phyloP scores from a whole-genome alignment of 495 filamentous ascomycete genomes.

The Hypoxylon cercidicola region DNA sequence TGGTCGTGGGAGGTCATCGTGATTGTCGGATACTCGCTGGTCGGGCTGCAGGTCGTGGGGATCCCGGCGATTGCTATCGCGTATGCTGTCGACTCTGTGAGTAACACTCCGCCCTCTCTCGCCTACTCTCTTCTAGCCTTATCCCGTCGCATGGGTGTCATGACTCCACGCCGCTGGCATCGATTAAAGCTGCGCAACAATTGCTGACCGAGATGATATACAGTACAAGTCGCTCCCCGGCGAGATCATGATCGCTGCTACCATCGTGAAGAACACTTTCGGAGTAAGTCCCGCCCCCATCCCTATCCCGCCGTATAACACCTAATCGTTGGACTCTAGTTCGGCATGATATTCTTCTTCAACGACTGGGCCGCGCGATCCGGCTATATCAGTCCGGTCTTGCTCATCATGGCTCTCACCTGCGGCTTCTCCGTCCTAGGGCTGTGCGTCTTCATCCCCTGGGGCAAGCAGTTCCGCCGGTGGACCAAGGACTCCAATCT shows the following conservation, averaged over 20 bases:
- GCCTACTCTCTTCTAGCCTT: background rate
- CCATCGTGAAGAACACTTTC: slow-evolving; percentile 67
- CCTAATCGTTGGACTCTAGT: slow-evolving; percentile 28
- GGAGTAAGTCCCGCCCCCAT: slow-evolving; percentile 42
- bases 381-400: slow-evolving; percentile 41
- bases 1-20: slow-evolving; percentile 67
- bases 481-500: slow-evolving; percentile 43
- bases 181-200: background rate
- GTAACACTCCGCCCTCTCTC: slow-evolving; percentile 44
- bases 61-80: slow-evolving; percentile 59
- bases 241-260: slow-evolving; percentile 67
- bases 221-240: slow-evolving; percentile 68
- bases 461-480: slow-evolving; percentile 42
- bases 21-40: slow-evolving; percentile 63
- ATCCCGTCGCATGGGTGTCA: too few species aligned
- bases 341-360: slow-evolving; percentile 46
- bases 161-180: slow-evolving; percentile 12
- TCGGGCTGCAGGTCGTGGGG: slow-evolving; percentile 68
- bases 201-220: slow-evolving; percentile 3
- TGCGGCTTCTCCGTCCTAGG: slow-evolving; percentile 41
- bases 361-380: slow-evolving; percentile 44
- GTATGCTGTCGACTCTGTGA: slow-evolving; percentile 50
- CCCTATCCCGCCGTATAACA: background rate
- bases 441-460: slow-evolving; percentile 36
- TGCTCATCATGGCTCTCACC: slow-evolving; percentile 40